Evolutionary conservation across 495 filamentous ascomycete genomes (phyloP).

Genomic region (Penicillium salamii): DNA sequence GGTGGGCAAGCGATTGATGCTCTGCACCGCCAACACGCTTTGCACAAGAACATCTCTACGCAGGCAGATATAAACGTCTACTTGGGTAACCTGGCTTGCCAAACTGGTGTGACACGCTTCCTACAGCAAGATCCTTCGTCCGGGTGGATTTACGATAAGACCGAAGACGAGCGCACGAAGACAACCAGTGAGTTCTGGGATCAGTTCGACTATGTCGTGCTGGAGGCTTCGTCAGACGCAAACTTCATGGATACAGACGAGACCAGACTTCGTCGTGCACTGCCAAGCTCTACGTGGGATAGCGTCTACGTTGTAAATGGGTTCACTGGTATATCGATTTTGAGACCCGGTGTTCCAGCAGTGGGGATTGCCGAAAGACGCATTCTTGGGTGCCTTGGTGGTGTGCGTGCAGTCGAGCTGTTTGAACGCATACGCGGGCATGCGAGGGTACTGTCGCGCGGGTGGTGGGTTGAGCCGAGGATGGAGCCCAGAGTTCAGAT

Average conservation of each 20-base stretch:
- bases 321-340: slow-evolving; percentile 66
- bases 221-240: slow-evolving; percentile 54
- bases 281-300: slow-evolving; percentile 57
- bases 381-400: slow-evolving; percentile 23
- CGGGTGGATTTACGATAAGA: slow-evolving; percentile 56
- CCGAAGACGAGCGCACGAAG: slow-evolving; percentile 48
- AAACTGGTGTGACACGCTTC: slow-evolving; percentile 93
- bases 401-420: slow-evolving; percentile 14
- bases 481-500: slow-evolving; percentile 41
- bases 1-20: slow-evolving; percentile 69
- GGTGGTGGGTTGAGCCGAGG: slow-evolving; percentile 45
- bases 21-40: slow-evolving; percentile 37
- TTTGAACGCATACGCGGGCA: slow-evolving; percentile 24
- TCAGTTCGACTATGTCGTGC: slow-evolving; percentile 75
- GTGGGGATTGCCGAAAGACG: slow-evolving; percentile 29
- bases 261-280: slow-evolving; percentile 5
- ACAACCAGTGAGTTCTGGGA: slow-evolving; percentile 70
- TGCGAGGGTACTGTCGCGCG: slow-evolving; percentile 25
- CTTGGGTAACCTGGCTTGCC: slow-evolving; percentile 83
- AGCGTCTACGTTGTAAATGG: slow-evolving; percentile 64
- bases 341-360: slow-evolving; percentile 50
- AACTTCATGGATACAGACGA: slow-evolving; percentile 18
- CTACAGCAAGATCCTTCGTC: slow-evolving; percentile 41
- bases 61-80: slow-evolving; percentile 53
- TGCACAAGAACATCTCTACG: not conserved